These are phyloP conservation scores for Apiotrichum veenhuisii DNA, from an alignment of 1,284 basidiomycete species.

Conservation along the genomic window DNA sequence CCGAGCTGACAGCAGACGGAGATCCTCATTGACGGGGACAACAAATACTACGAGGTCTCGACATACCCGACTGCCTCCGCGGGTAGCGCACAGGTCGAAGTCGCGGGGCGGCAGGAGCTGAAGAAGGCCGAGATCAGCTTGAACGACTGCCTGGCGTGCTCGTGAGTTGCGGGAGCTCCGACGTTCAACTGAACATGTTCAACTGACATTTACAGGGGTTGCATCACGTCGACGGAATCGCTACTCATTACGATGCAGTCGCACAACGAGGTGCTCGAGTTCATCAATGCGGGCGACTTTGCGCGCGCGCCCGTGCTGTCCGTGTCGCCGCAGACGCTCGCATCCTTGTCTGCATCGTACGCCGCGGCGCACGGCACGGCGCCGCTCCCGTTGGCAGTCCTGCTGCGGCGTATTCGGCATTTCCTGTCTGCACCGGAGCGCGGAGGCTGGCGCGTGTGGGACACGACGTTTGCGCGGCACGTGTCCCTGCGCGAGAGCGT, in stretches of 20 bases:
- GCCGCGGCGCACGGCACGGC: slow-evolving; percentile 31
- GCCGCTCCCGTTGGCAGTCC: slow-evolving; percentile 56
- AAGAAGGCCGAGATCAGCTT: slow-evolving; percentile 89
- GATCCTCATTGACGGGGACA: slow-evolving; percentile 70
- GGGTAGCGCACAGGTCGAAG: slow-evolving; percentile 3
- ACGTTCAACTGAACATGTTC: background rate
- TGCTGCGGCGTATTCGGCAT: slow-evolving; percentile 64
- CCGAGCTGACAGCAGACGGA: slow-evolving; percentile 58
- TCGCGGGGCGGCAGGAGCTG: slow-evolving; percentile 58
- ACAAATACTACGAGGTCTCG: slow-evolving; percentile 50
- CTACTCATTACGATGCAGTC: slow-evolving; percentile 96
- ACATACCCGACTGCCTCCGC: slow-evolving; percentile 30
- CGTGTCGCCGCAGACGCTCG: slow-evolving; percentile 86
- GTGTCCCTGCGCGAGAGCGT: slow-evolving; percentile 77
- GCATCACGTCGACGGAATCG: slow-evolving; percentile 96
- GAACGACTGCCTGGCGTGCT: slow-evolving; percentile 74
- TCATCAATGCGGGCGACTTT: slow-evolving; percentile 55
- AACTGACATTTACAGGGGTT: slow-evolving; percentile 62
- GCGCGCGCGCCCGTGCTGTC: slow-evolving; percentile 70
- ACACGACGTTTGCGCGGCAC: slow-evolving; percentile 92
- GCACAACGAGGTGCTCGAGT: slow-evolving; percentile 81
- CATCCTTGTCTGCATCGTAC: slow-evolving; percentile 77
- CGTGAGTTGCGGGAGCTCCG: slow-evolving; percentile 35
- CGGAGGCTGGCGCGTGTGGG: slow-evolving; percentile 63
- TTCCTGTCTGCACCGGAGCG: slow-evolving; percentile 52